Percentiles rank a stretch among this genome's conserved stretches.
Conservation (phyloP, 257 asterid genomes). For the Parsonsia alboflavescens region DNA sequence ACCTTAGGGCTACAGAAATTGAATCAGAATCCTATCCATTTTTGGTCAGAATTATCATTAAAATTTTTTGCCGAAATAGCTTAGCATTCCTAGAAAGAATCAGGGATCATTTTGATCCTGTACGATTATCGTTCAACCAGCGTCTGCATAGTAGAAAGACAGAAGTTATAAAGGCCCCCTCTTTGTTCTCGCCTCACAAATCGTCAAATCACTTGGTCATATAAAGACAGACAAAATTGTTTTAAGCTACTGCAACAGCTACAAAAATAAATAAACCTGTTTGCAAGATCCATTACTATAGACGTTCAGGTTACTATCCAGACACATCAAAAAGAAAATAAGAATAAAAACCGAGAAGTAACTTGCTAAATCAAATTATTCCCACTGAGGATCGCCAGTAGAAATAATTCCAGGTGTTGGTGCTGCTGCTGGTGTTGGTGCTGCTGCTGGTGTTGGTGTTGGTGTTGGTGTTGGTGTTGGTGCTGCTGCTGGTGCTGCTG, state of each 20-base stretch:
- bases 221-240: constrained; percentile 4
- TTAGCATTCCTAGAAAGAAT: no score
- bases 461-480: no score
- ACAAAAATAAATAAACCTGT: constrained; percentile 10
- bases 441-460: no score
- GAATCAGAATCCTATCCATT: no score
- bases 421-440: constrained; percentile 41
- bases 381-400: neutral
- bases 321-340: neutral
- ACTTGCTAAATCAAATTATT: neutral
- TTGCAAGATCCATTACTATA: neutral
- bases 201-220: neutral
- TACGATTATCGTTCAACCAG: no score
- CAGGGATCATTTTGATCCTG: no score
- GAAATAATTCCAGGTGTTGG: neutral
- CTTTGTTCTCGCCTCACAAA: neutral
- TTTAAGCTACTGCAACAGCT: constrained; percentile 1
- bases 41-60: no score
- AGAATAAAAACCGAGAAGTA: no score
- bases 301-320: constrained; percentile 2
- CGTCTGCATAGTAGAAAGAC: no score
- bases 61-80: no score
- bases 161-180: no score
- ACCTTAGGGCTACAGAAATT: no score
- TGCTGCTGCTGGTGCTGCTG: constrained; percentile 12